Conservation (phyloP, 2,329 filamentous ascomycete genomes). For the Monosporascus ibericus region DNA sequence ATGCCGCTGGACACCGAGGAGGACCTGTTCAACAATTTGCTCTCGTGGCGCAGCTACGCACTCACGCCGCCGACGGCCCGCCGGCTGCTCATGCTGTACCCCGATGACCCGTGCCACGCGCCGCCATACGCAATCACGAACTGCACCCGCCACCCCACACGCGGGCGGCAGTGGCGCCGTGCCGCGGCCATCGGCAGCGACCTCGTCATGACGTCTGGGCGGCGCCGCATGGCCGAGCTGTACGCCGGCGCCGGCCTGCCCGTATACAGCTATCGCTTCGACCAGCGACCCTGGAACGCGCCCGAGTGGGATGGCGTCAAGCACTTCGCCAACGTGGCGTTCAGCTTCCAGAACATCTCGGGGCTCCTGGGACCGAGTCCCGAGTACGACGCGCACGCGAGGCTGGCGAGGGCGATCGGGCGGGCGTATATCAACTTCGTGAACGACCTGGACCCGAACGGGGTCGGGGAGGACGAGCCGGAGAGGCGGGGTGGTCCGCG, state of each 20-base stretch:
- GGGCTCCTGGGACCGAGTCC: slow-evolving; percentile 40
- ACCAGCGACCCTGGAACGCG: slow-evolving; percentile 38
- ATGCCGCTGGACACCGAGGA: slow-evolving; percentile 30
- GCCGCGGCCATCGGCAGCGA: slow-evolving; percentile 39
- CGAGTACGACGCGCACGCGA: slow-evolving; percentile 30
- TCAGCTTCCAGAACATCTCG: slow-evolving; percentile 44
- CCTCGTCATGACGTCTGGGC: slow-evolving; percentile 41
- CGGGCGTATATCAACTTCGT: slow-evolving; percentile 39
- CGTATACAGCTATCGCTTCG: slow-evolving; percentile 45
- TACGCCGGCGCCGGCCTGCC: slow-evolving; percentile 27
- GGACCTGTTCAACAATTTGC: slow-evolving; percentile 35
- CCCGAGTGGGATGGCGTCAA: slow-evolving; percentile 33
- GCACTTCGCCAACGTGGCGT: slow-evolving; percentile 44
- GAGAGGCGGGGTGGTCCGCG: background rate
- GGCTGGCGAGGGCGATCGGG: slow-evolving; percentile 30
- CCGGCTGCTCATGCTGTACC: slow-evolving; percentile 39
- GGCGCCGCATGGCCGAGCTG: slow-evolving; percentile 38
- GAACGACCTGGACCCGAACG: slow-evolving; percentile 35
- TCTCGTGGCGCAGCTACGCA: slow-evolving; percentile 39
- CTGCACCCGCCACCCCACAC: slow-evolving; percentile 22
- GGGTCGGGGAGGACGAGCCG: background rate
- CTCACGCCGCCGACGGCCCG: slow-evolving; percentile 38
- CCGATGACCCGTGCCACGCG: slow-evolving; percentile 39
- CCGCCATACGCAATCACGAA: slow-evolving; percentile 36
- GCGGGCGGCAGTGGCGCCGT: slow-evolving; percentile 38